Percentiles rank a stretch among this genome's conserved stretches.
These are phyloP conservation scores for Pseudocercospora macadamiae DNA, from an alignment of 2,329 filamentous ascomycete species.

Conservation along the genomic window DNA sequence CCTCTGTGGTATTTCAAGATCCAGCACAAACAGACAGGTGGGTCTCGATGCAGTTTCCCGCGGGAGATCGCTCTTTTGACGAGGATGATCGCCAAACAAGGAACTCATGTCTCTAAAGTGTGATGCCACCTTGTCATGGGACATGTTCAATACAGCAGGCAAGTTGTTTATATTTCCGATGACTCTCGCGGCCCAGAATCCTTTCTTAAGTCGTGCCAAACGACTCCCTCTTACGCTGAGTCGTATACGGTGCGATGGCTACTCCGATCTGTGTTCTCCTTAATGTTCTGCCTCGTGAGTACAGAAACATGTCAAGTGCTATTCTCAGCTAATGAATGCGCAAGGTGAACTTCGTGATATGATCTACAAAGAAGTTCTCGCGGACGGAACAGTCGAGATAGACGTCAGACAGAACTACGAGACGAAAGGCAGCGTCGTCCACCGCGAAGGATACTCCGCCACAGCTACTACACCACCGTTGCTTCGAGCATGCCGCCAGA, in stretches of 20 bases:
- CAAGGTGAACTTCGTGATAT: conserved; percentile 11
- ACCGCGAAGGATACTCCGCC: conserved; percentile 6
- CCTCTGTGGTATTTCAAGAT: neutral
- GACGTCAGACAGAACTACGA: neutral
- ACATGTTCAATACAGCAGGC: neutral
- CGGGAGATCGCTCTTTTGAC: neutral
- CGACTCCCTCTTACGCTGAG: neutral
- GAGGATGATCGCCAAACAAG: neutral
- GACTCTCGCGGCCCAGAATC: neutral
- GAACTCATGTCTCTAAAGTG: too few relatives aligned
- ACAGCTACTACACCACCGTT: neutral
- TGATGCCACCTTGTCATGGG: too few relatives aligned
- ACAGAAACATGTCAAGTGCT: neutral
- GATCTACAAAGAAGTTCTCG: conserved; percentile 1
- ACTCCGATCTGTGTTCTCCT: conserved; percentile 14
- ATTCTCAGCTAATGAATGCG: neutral
- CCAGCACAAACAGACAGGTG: conserved; percentile 8
- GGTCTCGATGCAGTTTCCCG: conserved; percentile 2
- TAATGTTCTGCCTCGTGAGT: conserved; percentile 17
- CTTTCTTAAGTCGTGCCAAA: neutral
- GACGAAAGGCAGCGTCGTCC: conserved; percentile 2
- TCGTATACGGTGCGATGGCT: neutral
- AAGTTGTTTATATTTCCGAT: neutral
- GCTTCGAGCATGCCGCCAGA: conserved; percentile 14
- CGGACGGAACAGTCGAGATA: neutral